Base-by-base conservation (phyloP, 179 eudicot species). In the Spinacia oleracea region DNA sequence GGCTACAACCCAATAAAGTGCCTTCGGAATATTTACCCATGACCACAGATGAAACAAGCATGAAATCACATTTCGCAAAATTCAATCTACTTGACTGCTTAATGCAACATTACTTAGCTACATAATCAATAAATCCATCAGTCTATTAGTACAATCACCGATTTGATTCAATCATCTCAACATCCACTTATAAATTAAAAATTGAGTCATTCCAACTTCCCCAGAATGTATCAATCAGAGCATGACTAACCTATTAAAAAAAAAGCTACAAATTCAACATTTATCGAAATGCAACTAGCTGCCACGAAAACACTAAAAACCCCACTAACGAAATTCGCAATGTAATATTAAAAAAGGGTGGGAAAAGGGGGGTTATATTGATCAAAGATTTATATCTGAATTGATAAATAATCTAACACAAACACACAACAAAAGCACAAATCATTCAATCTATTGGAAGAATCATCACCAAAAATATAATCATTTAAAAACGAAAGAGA, bases 401-500 rank as follows among this genome's bases (percentile, higher is more conserved):
- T 8, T 63, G 1, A 18, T 18, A 45, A 15, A 8, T 29, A 4
- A 75, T 27, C 27, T 29, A 3, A 40, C 9, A 27, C 16, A 42
- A 18, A 16, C 25, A 32, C 62, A 72, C 75, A 74, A 74, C 5
- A 56, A 21, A 2, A 71, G 38, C 64, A 35, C 35, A 31, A 77
- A 77, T 42, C 75, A 34, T n/a, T n/a, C n/a, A n/a, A n/a, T n/a
- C n/a, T n/a, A n/a, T n/a, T n/a, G n/a, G n/a, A n/a, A n/a, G n/a
- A n/a, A n/a, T n/a, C n/a, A n/a, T n/a, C n/a, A n/a, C n/a, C n/a
- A n/a, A n/a, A n/a, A n/a, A n/a, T n/a, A n/a, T n/a, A n/a, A n/a
- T n/a, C n/a, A n/a, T n/a, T n/a, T n/a, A n/a, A n/a, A n/a, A n/a
- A n/a, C n/a, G n/a, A n/a, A n/a, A 70, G 51, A 82, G 72, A 20